Evolutionary conservation across 2,329 filamentous ascomycete species (phyloP).

Genomic region (Grosmannia clavigera): DNA sequence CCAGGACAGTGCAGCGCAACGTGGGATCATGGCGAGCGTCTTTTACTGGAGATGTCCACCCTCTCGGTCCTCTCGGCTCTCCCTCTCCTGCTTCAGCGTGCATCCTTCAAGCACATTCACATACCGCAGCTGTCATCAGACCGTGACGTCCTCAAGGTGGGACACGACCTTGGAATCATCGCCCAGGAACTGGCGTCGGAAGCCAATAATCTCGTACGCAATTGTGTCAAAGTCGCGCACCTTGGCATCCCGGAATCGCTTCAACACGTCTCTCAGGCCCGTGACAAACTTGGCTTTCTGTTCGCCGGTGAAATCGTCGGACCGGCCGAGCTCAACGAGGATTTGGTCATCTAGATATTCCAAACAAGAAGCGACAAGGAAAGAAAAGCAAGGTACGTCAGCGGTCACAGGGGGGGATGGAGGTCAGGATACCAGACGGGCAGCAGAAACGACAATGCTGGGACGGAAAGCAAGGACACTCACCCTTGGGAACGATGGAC

Average conservation of each 20-base stretch:
- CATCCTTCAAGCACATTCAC: not conserved
- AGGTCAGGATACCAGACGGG: not conserved
- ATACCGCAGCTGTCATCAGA: conserved; percentile 4
- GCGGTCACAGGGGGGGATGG: conserved; percentile 25
- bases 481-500: conserved; percentile 61
- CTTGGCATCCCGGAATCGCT: conserved; percentile 44
- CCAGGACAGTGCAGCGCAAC: not conserved
- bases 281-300: conserved; percentile 49
- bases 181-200: conserved; percentile 50
- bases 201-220: conserved; percentile 53
- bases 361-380: conserved; percentile 15
- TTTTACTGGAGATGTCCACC: not conserved
- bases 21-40: not conserved
- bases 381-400: conserved; percentile 29
- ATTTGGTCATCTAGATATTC: conserved; percentile 54
- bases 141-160: conserved; percentile 23
- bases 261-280: conserved; percentile 49
- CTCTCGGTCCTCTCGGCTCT: not conserved
- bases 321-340: conserved; percentile 56
- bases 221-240: conserved; percentile 55
- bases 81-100: not conserved
- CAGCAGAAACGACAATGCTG: conserved; percentile 10
- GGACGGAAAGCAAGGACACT: conserved; percentile 25
- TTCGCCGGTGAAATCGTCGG: conserved; percentile 49
- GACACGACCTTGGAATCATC: conserved; percentile 50